A percentile compares a stretch with the other conserved stretches of the same genome.
These are phyloP conservation scores for Rhynchospora tenuis DNA, from an alignment of 176 grass and related monocot genomes.

Conservation along the genomic window DNA sequence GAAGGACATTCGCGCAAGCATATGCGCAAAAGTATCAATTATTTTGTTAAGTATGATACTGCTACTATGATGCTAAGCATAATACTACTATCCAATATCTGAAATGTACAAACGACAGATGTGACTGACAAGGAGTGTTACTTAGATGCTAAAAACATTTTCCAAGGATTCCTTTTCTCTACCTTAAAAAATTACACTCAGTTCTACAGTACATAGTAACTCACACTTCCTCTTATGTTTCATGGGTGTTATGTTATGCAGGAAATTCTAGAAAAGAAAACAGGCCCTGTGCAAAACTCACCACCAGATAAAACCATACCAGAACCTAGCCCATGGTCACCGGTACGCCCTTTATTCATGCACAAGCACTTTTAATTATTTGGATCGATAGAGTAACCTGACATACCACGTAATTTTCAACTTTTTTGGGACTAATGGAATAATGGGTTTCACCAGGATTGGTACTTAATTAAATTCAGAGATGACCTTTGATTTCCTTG, in stretches of 20 bases:
- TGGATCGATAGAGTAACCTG: background rate
- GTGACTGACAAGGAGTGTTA: background rate
- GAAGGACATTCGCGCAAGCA: background rate
- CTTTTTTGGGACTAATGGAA: background rate
- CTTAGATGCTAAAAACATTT: background rate
- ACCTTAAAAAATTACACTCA: background rate
- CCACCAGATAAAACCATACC: slow-evolving; percentile 56
- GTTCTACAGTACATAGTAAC: background rate
- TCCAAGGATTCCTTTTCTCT: background rate
- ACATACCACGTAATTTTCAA: background rate
- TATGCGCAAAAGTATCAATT: background rate
- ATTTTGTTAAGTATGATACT: background rate
- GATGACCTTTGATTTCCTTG: background rate
- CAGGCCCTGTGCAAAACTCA: slow-evolving; percentile 77
- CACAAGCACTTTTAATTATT: background rate
- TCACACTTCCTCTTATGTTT: background rate
- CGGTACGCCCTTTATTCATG: slow-evolving; percentile 39
- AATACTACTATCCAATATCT: background rate
- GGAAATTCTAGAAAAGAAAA: slow-evolving; percentile 81
- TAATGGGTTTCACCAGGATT: slow-evolving; percentile 1
- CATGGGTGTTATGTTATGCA: slow-evolving; percentile 26
- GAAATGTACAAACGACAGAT: background rate
- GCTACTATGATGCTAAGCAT: too few species aligned
- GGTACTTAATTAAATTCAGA: background rate
- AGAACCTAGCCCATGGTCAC: slow-evolving; percentile 83